These are phyloP conservation scores for Arachnopeziza araneosa DNA, from an alignment of 2,329 filamentous ascomycete species.

Conservation along the genomic window DNA sequence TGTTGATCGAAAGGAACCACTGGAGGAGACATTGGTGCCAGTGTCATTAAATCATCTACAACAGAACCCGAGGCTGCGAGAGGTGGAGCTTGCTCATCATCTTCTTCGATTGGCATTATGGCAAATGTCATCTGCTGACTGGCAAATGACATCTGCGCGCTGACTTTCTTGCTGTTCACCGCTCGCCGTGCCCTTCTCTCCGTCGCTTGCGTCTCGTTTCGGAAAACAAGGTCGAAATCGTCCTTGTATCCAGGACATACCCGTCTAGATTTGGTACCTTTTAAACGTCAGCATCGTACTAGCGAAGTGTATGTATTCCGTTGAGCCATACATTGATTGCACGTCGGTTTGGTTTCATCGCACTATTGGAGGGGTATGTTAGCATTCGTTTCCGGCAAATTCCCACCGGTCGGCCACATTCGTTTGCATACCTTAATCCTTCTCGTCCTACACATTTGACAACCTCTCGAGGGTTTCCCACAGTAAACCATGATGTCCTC, in stretches of 20 bases:
- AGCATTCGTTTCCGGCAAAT: neutral
- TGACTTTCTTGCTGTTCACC: slow-evolving; percentile 42
- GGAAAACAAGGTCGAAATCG: slow-evolving; percentile 67
- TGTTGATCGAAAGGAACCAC: slow-evolving; percentile 47
- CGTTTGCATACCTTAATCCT: slow-evolving; percentile 57
- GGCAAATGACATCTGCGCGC: slow-evolving; percentile 12
- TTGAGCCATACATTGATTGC: slow-evolving; percentile 49
- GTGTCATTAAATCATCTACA: slow-evolving; percentile 1
- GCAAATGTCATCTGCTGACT: slow-evolving; percentile 2
- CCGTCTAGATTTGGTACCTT: slow-evolving; percentile 47
- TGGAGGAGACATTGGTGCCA: slow-evolving; percentile 32
- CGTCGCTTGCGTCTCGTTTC: slow-evolving; percentile 65
- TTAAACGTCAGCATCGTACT: neutral
- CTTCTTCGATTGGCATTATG: slow-evolving; percentile 7
- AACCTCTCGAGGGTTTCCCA: slow-evolving; percentile 62
- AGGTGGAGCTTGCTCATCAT: neutral
- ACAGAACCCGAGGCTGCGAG: slow-evolving; percentile 10
- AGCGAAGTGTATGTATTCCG: neutral
- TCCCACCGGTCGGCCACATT: neutral
- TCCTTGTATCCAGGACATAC: slow-evolving; percentile 64
- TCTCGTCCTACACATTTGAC: slow-evolving; percentile 68
- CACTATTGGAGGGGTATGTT: slow-evolving; percentile 41
- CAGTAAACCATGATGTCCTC: slow-evolving; percentile 52
- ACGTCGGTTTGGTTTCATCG: slow-evolving; percentile 61
- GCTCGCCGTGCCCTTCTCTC: slow-evolving; percentile 56